These are phyloP conservation scores for Coriolopsis trogii DNA, from an alignment of 1,284 basidiomycete species.

Conservation along the genomic window DNA sequence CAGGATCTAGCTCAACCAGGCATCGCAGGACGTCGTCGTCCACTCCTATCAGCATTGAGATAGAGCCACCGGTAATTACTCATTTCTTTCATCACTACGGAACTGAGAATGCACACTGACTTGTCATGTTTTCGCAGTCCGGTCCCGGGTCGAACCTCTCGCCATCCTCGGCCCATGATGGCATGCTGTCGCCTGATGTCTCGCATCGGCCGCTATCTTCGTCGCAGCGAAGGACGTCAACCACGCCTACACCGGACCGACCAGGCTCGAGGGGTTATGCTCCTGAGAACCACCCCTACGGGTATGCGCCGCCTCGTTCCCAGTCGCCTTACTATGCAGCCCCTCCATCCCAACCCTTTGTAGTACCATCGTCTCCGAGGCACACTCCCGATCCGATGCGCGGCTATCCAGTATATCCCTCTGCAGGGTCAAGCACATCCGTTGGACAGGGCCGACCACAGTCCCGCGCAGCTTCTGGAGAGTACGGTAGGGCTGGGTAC, in stretches of 20 bases:
- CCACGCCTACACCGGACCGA: constrained; percentile 19
- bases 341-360: constrained; percentile 27
- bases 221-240: constrained; percentile 10
- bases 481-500: background rate
- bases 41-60: constrained; percentile 22
- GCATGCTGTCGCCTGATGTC: constrained; percentile 26
- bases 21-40: constrained; percentile 19
- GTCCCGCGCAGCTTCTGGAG: constrained; percentile 7
- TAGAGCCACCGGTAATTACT: constrained; percentile 30
- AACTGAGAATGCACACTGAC: background rate
- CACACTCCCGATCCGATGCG: constrained; percentile 15
- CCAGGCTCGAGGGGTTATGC: constrained; percentile 7
- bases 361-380: constrained; percentile 11
- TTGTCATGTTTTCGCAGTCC: constrained; percentile 21
- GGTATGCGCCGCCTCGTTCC: constrained; percentile 4
- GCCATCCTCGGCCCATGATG: constrained; percentile 12
- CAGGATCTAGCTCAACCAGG: constrained; percentile 8
- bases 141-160: constrained; percentile 26
- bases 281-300: constrained; percentile 2
- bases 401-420: constrained; percentile 6
- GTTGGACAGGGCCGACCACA: background rate
- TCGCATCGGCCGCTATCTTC: constrained; percentile 14
- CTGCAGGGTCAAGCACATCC: constrained; percentile 5
- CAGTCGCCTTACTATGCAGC: constrained; percentile 11
- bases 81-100: background rate